Evolutionary conservation across 441 rosid species (phyloP).

Genomic region (Populus hybrid): DNA sequence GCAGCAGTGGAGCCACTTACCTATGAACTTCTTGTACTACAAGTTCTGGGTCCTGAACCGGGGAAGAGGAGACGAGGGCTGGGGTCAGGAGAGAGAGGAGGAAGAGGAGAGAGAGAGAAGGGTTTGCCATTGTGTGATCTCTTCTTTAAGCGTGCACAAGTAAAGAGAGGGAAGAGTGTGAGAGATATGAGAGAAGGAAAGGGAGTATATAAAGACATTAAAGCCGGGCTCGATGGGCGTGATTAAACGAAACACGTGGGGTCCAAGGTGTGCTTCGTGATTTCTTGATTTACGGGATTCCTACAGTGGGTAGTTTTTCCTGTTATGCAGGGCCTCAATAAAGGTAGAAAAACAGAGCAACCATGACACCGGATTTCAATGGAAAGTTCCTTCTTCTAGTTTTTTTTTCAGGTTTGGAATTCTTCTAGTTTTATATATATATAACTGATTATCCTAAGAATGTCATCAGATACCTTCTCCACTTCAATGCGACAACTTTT

Average conservation of each 20-base stretch:
- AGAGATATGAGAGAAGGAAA: background rate
- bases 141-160: background rate
- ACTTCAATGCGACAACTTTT: too few species aligned
- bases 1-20: constrained; percentile 21
- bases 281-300: constrained; percentile 40
- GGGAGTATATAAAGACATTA: constrained; percentile 32
- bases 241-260: constrained; percentile 29
- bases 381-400: background rate
- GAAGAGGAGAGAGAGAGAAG: constrained; percentile 20
- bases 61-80: constrained; percentile 39
- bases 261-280: constrained; percentile 25
- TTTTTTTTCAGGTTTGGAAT: too few species aligned
- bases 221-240: constrained; percentile 24
- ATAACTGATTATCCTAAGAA: too few species aligned
- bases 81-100: constrained; percentile 36
- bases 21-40: constrained; percentile 63
- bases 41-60: constrained; percentile 55
- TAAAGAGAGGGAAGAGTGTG: background rate
- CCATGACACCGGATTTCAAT: constrained; percentile 4
- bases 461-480: too few species aligned
- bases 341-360: constrained; percentile 7
- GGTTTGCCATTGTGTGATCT: constrained; percentile 15
- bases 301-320: constrained; percentile 35
- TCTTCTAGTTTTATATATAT: too few species aligned
- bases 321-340: constrained; percentile 23